Evolutionary conservation across 139 green algal species (phyloP), one percentile per base, ranked within the genome.

Genomic region (Pleodorina starrii): DNA sequence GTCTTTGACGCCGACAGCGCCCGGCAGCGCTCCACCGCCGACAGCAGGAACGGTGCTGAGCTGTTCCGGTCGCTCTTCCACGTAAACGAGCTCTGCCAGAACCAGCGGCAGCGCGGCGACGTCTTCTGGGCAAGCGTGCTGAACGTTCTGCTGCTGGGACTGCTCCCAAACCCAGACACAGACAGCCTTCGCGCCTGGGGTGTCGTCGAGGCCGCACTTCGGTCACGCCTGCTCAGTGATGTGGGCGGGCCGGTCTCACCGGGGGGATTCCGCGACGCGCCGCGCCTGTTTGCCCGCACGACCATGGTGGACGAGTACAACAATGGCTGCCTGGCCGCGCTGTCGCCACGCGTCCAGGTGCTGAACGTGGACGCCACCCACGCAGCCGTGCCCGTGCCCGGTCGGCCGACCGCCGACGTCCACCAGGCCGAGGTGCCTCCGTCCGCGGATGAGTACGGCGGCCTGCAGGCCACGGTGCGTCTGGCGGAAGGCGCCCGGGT

Each of bases 91-190:
- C 75, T 84, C 17, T 44, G 17, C 19, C 38, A 69, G 38, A 84
- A 84, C 75, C 75, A 84, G 75, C 75, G 75, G 46, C 75, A 84
- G 75, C 75, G 75, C 6, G 75, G 75, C 21, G 46, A 84, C 46
- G 23, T 46, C n/a, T 43, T 60, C n/a, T 84, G 75, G 75, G 42
- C 75, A 6, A 66, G 46, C 29, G 43, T 69, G 6, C 75, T 84
- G 10, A 84, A 84, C 75, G 43, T 43, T 27, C 75, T 84, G 27
- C 75, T 43, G 14, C 43, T 54, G 27, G 44, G 75, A 35, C 32
- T 79, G 35, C 68, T 9, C 14, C 68, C 32, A 19, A 27, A 76
- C n/a, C 59, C 59, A 25, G 35, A 44, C 68, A 7, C 29, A 23
- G 32, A 59, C 73, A 32, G 14, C 73, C 42, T 32, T 17, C 16